Percentiles rank a stretch among this genome's conserved stretches.
phyloP scores from a whole-genome alignment of 2,329 filamentous ascomycete genomes.

The Claviceps sp. region DNA sequence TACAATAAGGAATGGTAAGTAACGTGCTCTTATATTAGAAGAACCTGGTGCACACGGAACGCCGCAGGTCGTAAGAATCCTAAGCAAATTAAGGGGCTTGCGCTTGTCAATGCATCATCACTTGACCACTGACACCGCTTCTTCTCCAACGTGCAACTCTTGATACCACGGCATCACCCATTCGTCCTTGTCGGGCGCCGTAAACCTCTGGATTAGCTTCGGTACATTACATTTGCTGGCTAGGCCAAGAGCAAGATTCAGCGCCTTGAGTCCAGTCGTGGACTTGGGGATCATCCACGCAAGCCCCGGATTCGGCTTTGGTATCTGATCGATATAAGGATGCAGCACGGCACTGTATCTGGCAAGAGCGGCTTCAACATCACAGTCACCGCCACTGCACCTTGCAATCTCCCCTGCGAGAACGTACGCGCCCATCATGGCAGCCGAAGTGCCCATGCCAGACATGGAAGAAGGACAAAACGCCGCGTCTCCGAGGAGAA shows the following conservation, averaged over 20 bases:
- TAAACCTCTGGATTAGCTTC: neutral
- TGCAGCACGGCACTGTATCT: slow-evolving; percentile 27
- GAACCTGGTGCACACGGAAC: too few relatives aligned
- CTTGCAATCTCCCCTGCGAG: slow-evolving; percentile 31
- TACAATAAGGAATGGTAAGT: too few relatives aligned
- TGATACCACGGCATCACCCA: slow-evolving; percentile 3
- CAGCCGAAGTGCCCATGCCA: slow-evolving; percentile 33
- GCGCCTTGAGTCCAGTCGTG: neutral
- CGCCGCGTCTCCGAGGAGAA: slow-evolving; percentile 35
- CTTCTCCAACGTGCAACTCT: neutral
- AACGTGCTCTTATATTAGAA: too few relatives aligned
- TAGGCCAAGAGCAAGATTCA: neutral
- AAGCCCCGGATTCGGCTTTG: neutral
- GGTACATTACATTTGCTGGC: neutral
- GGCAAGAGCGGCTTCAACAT: slow-evolving; percentile 18
- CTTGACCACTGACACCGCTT: neutral
- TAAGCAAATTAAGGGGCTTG: too few relatives aligned
- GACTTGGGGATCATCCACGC: neutral
- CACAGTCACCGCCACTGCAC: slow-evolving; percentile 8
- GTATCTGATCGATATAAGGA: slow-evolving; percentile 20
- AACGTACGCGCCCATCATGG: slow-evolving; percentile 34
- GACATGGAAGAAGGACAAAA: slow-evolving; percentile 26
- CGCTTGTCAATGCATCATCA: neutral
- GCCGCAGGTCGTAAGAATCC: too few relatives aligned
- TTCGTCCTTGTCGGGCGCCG: neutral